Conservation (phyloP, 1,284 basidiomycete genomes). For the Agroathelia rolfsii region DNA sequence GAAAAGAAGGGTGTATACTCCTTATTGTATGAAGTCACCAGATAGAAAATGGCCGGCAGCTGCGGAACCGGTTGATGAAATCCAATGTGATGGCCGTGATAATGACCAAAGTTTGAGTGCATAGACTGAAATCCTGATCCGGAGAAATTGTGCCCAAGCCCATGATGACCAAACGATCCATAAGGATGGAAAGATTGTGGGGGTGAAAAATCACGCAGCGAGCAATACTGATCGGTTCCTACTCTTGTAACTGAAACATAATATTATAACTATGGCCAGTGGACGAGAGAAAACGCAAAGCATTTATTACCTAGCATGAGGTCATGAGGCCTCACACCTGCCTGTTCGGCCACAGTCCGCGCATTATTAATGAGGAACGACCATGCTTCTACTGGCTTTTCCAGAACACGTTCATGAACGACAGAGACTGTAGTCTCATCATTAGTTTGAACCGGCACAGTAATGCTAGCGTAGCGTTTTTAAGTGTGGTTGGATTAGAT, state of each 20-base stretch:
- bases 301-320: conserved; percentile 31
- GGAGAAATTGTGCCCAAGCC: conserved; percentile 7
- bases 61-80: conserved; percentile 14
- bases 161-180: conserved; percentile 6
- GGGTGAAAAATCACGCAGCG: conserved; percentile 23
- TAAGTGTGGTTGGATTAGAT: too few relatives aligned
- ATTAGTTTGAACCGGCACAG: conserved; percentile 2
- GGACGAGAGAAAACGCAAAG: conserved; percentile 3
- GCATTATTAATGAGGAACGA: conserved; percentile 28
- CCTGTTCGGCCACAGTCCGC: conserved; percentile 20
- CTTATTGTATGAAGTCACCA: conserved; percentile 24
- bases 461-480: too few relatives aligned
- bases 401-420: conserved; percentile 23
- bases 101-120: conserved; percentile 5
- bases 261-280: too few relatives aligned
- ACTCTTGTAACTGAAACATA: conserved; percentile 24
- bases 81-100: conserved; percentile 12
- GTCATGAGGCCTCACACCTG: conserved; percentile 31
- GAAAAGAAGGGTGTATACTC: conserved; percentile 27
- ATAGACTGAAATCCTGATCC: too few relatives aligned
- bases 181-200: too few relatives aligned
- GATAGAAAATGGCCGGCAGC: conserved; percentile 27
- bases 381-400: conserved; percentile 32
- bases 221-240: conserved; percentile 28
- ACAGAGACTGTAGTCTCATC: conserved; percentile 24